Base-by-base conservation (phyloP, 441 rosid species). In the Bruguiera hainesii region DNA sequence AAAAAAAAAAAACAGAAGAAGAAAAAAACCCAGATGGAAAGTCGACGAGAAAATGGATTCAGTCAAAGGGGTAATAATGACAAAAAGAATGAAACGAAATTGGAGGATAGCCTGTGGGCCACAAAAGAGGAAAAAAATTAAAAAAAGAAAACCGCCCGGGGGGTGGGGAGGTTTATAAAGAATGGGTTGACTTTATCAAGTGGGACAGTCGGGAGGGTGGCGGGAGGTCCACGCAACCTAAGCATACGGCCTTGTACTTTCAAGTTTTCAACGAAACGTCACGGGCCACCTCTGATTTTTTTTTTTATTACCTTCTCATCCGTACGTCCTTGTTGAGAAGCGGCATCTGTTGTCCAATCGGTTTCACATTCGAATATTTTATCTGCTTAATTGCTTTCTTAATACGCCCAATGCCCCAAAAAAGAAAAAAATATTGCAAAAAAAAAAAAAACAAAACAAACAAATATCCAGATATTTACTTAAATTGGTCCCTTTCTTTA, bases 171-270 rank as follows among this genome's bases (percentile, higher is more conserved):
- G 26, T 9, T 1, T 6, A 4, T 29, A 37, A 15, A 1, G 18
- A 66, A 15, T 16, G 56, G 26, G 75, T 75, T 75, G 81, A 75
- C 84, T 75, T 75, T 46, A 16, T 68, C 78, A 18, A 61, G 59
- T 6, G 6, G 56, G 29, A 60, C 20, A 64, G 19, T 18, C 57
- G 60, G 73, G 9, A 1, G 37, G 37, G 9, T 33, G 37, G 37
- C 37, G 9, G 37, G 9, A 33, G 37, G 9, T 6, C 76, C 74
- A 68, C 72, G 81, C 76, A 66, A 77, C 23, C 73, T 46, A 25
- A 37, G 21, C 23, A 48, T 53, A 61, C 65, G 68, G 64, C 35
- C 55, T 15, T 13, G 75, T 66, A 64, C 75, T 50, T 61, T 28
- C 72, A 66, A 26, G 9, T 33, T 33, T 33, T 33, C n/a, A 11